Evolutionary conservation across 225 moss, liverwort and hornwort genomes (phyloP).

Genomic region (Lunularia cruciata): DNA sequence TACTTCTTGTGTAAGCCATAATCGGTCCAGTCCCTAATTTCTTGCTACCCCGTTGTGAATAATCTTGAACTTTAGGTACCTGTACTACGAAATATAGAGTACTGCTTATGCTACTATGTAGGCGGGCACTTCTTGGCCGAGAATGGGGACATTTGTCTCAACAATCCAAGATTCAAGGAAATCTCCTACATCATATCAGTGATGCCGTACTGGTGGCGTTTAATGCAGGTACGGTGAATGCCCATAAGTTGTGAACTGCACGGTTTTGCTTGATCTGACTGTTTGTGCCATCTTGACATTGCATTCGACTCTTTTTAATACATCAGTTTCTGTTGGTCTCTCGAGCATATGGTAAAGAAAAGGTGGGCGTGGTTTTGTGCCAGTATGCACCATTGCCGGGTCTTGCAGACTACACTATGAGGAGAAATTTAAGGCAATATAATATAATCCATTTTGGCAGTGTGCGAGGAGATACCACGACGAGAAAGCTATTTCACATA

Average conservation of each 20-base stretch:
- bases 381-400: too few relatives aligned
- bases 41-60: too few relatives aligned
- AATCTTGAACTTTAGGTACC: conserved; percentile 45
- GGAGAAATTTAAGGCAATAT: too few relatives aligned
- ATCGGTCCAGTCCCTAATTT: too few relatives aligned
- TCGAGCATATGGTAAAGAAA: too few relatives aligned
- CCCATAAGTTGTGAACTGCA: not conserved
- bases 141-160: conserved; percentile 54
- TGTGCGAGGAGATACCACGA: conserved; percentile 68
- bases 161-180: conserved; percentile 39
- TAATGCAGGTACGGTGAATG: conserved; percentile 62
- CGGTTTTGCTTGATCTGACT: not conserved
- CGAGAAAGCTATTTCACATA: conserved; percentile 52
- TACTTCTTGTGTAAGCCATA: too few relatives aligned
- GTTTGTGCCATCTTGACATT: not conserved
- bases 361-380: too few relatives aligned
- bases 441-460: conserved; percentile 20
- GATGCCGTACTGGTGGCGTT: conserved; percentile 83
- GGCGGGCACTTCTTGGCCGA: conserved; percentile 52
- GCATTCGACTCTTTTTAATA: not conserved
- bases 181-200: conserved; percentile 62
- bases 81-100: conserved; percentile 65
- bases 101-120: conserved; percentile 67
- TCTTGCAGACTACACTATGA: too few relatives aligned
- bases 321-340: too few relatives aligned